phyloP scores from a whole-genome alignment of 805 yeast genomes.

The Kodamaea restingae region DNA sequence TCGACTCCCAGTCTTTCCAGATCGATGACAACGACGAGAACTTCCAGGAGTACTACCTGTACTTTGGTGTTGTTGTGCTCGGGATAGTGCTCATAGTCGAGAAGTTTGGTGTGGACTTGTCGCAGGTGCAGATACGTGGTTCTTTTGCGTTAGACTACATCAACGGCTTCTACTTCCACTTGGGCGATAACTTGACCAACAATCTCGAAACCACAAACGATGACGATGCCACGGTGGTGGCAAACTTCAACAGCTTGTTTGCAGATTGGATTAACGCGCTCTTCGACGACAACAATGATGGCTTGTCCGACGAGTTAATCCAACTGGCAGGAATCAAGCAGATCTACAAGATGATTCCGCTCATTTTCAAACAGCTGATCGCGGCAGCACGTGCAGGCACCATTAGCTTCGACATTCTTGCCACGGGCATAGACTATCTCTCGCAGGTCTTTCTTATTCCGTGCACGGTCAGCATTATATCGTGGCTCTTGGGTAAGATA shows the following conservation, averaged over 20 bases:
- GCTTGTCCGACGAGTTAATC: slow-evolving; percentile 80
- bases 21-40: slow-evolving; percentile 51
- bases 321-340: slow-evolving; percentile 63
- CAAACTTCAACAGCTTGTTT: slow-evolving; percentile 31
- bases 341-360: slow-evolving; percentile 64
- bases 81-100: slow-evolving; percentile 24
- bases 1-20: slow-evolving; percentile 16
- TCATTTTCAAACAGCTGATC: slow-evolving; percentile 68
- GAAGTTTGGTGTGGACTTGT: slow-evolving; percentile 25
- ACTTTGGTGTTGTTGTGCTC: slow-evolving; percentile 60
- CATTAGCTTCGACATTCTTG: slow-evolving; percentile 55
- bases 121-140: slow-evolving; percentile 18
- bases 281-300: slow-evolving; percentile 62
- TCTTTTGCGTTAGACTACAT: slow-evolving; percentile 34
- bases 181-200: slow-evolving; percentile 28
- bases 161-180: slow-evolving; percentile 29
- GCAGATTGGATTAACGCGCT: slow-evolving; percentile 76
- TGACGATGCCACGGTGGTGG: slow-evolving; percentile 27
- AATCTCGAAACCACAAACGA: slow-evolving; percentile 14
- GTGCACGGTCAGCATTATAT: slow-evolving; percentile 40
- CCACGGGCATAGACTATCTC: slow-evolving; percentile 82
- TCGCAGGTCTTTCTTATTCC: slow-evolving; percentile 71
- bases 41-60: slow-evolving; percentile 63
- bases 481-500: slow-evolving; percentile 24
- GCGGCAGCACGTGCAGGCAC: slow-evolving; percentile 53